These are phyloP conservation scores for Pseudomonodictys pantanalensis DNA, from an alignment of 495 filamentous ascomycete genomes.

Conservation along the genomic window DNA sequence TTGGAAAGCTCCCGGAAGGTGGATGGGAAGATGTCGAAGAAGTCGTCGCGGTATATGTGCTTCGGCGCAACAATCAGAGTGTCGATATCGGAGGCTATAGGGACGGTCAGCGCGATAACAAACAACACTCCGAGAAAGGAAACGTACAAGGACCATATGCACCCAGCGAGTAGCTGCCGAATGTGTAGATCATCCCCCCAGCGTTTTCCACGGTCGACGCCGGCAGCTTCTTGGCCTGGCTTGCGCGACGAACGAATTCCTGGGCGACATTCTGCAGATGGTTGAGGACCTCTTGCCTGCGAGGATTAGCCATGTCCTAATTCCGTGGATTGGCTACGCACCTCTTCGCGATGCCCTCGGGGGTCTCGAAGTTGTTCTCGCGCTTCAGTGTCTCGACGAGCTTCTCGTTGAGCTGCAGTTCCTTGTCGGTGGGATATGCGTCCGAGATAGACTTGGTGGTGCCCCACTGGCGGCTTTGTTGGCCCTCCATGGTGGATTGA, in stretches of 20 bases:
- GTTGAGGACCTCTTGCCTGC: constrained; percentile 52
- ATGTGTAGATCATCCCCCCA: constrained; percentile 89
- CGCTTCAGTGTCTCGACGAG: constrained; percentile 77
- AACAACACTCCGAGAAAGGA: not conserved
- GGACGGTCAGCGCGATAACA: not conserved
- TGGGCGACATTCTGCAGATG: constrained; percentile 73
- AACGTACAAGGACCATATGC: constrained; percentile 80
- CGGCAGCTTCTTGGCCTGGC: constrained; percentile 72
- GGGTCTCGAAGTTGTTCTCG: constrained; percentile 87
- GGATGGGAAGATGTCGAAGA: constrained; percentile 81
- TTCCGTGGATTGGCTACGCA: constrained; percentile 35
- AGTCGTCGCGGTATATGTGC: constrained; percentile 81
- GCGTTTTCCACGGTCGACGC: constrained; percentile 72
- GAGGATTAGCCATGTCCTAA: not conserved
- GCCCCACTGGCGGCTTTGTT: constrained; percentile 53
- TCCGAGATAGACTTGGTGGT: constrained; percentile 82
- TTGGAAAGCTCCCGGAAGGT: constrained; percentile 71
- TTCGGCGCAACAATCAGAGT: constrained; percentile 88
- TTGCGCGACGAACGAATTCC: constrained; percentile 78
- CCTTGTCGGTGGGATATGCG: constrained; percentile 66
- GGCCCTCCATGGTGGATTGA: constrained; percentile 20
- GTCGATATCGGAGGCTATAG: constrained; percentile 87
- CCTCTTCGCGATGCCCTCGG: constrained; percentile 77
- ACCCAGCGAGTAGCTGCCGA: constrained; percentile 88
- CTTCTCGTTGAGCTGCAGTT: constrained; percentile 70